These are phyloP conservation scores for Taiozyma onychis DNA, from an alignment of 1,139 yeast genomes.

Conservation along the genomic window DNA sequence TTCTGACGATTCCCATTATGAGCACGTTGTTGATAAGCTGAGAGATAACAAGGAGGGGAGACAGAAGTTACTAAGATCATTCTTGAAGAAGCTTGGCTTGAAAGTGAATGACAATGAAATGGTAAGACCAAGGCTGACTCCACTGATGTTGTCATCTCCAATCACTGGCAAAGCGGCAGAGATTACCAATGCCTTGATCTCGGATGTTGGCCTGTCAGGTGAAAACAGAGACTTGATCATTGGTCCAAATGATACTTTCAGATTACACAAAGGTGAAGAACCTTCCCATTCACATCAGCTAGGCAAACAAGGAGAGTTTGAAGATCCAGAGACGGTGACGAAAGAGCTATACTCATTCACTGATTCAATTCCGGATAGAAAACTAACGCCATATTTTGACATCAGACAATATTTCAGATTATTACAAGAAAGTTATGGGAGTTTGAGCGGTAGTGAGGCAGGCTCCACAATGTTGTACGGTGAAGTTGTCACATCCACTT, in stretches of 20 bases:
- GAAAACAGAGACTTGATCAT: conserved; percentile 38
- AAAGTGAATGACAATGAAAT: conserved; percentile 50
- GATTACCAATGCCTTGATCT: conserved; percentile 18
- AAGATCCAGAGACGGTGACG: conserved; percentile 48
- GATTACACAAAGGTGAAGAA: conserved; percentile 34
- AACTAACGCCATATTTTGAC: conserved; percentile 68
- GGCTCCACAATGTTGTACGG: conserved; percentile 72
- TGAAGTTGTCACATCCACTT: conserved; percentile 89
- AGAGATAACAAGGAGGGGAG: conserved; percentile 42
- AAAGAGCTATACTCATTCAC: conserved; percentile 45
- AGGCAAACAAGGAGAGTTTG: conserved; percentile 29
- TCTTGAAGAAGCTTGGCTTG: conserved; percentile 58
- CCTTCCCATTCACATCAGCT: conserved; percentile 17
- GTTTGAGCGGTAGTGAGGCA: conserved; percentile 31
- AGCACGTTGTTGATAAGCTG: conserved; percentile 35
- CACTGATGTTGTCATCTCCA: conserved; percentile 32
- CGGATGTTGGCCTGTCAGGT: conserved; percentile 37
- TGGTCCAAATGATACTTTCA: conserved; percentile 50
- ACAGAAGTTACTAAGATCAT: conserved; percentile 46
- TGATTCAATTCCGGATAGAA: conserved; percentile 39
- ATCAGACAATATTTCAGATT: conserved; percentile 47
- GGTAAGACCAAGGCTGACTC: conserved; percentile 63
- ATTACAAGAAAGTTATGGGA: conserved; percentile 31
- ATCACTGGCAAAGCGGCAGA: conserved; percentile 11
- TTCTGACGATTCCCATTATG: conserved; percentile 29